Evolutionary conservation across 2,329 filamentous ascomycete genomes (phyloP).

Genomic region (Claviceps pusilla): DNA sequence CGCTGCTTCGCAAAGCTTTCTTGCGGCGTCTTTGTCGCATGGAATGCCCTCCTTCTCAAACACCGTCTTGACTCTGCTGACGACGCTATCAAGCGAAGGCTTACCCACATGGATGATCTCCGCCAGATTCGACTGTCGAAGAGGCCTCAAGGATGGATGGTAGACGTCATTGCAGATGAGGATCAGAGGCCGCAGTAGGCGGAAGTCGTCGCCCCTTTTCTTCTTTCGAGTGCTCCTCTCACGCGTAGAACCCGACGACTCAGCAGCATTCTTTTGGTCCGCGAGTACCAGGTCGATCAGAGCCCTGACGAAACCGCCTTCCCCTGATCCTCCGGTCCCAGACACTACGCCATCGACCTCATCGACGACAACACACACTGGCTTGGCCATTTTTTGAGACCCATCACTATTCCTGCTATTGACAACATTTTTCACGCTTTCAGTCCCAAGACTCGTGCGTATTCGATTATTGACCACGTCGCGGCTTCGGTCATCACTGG

Average conservation of each 20-base stretch:
- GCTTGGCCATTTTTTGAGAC: slow-evolving; percentile 58
- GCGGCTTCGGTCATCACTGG: slow-evolving; percentile 82
- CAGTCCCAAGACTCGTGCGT: slow-evolving; percentile 79
- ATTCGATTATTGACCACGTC: slow-evolving; percentile 87
- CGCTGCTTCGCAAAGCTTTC: slow-evolving; percentile 67
- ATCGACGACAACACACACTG: slow-evolving; percentile 86
- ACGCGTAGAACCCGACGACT: slow-evolving; percentile 12
- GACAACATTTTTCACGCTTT: slow-evolving; percentile 70
- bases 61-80: slow-evolving; percentile 63
- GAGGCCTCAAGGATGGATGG: slow-evolving; percentile 68
- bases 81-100: slow-evolving; percentile 72
- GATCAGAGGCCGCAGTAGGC: slow-evolving; percentile 73
- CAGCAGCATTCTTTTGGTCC: slow-evolving; percentile 60
- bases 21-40: slow-evolving; percentile 77
- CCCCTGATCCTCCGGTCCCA: slow-evolving; percentile 60
- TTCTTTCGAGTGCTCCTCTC: slow-evolving; percentile 27
- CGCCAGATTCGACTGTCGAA: slow-evolving; percentile 71
- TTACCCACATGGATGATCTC: slow-evolving; percentile 88
- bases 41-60: slow-evolving; percentile 81
- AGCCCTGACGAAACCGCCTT: slow-evolving; percentile 90
- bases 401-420: slow-evolving; percentile 40
- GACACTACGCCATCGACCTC: slow-evolving; percentile 90
- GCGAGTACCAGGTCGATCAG: slow-evolving; percentile 76
- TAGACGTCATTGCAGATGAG: slow-evolving; percentile 97
- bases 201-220: slow-evolving; percentile 64